phyloP scores from a whole-genome alignment of 1,139 yeast species.

The Yamadazyma atmosphaerica region DNA sequence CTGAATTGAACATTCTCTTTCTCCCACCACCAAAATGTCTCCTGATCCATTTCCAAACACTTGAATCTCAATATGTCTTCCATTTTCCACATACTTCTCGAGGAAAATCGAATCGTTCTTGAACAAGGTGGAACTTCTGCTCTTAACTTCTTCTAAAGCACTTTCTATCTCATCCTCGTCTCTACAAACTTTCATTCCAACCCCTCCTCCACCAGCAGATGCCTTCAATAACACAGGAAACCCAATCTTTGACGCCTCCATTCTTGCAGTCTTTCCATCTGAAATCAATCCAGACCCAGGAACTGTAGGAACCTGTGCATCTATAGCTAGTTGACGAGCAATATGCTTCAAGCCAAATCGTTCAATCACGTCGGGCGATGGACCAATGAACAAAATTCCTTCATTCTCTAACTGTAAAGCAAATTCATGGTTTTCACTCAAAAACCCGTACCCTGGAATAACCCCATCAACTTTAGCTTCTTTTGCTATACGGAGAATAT shows the following conservation, averaged over 20 bases:
- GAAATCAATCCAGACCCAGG: conserved; percentile 7
- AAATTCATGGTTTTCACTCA: conserved; percentile 8
- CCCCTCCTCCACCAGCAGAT: conserved; percentile 10
- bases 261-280: conserved; percentile 1
- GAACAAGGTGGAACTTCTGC: conserved; percentile 6
- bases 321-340: conserved; percentile 7
- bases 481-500: conserved; percentile 6
- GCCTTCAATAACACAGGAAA: conserved; percentile 9
- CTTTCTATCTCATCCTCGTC: conserved; percentile 1
- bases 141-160: conserved; percentile 4
- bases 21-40: conserved; percentile 45
- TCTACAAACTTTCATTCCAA: conserved; percentile 9
- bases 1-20: conserved; percentile 50
- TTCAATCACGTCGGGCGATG: conserved; percentile 7
- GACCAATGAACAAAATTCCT: conserved; percentile 7
- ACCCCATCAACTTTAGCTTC: conserved; percentile 37
- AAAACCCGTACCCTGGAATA: conserved; percentile 45
- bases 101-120: conserved; percentile 40
- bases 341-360: conserved; percentile 9
- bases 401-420: conserved; percentile 2
- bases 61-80: conserved; percentile 49
- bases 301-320: conserved; percentile 8
- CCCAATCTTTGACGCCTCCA: conserved; percentile 7
- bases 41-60: conserved; percentile 46
- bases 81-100: conserved; percentile 42